These are phyloP conservation scores for Arthroderma sp. DNA, from an alignment of 2,329 filamentous ascomycete species.

Conservation along the genomic window DNA sequence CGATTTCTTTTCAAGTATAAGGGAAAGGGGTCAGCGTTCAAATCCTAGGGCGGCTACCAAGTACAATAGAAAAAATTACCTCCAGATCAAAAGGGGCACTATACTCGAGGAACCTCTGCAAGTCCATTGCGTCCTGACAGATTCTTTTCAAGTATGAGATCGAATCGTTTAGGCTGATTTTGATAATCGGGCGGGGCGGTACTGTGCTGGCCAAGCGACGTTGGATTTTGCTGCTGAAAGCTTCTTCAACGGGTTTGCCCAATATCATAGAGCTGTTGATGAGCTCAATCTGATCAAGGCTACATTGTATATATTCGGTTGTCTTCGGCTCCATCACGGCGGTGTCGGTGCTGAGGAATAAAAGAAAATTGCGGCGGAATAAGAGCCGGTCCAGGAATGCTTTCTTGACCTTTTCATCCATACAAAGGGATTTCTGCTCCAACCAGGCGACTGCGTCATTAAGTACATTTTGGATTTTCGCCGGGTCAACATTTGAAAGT, in stretches of 20 bases:
- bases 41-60: background rate
- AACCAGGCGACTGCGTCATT: constrained; percentile 43
- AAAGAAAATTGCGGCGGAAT: constrained; percentile 45
- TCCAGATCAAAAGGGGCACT: constrained; percentile 55
- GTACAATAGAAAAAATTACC: constrained; percentile 33
- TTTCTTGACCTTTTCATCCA: constrained; percentile 26
- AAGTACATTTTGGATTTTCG: constrained; percentile 43
- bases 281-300: constrained; percentile 34
- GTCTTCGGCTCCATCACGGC: constrained; percentile 19
- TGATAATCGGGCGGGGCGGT: constrained; percentile 78
- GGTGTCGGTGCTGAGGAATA: constrained; percentile 26
- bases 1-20: constrained; percentile 1
- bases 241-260: constrained; percentile 54
- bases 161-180: constrained; percentile 59
- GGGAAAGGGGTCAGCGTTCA: constrained; percentile 4
- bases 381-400: constrained; percentile 54
- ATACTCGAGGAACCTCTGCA: constrained; percentile 55
- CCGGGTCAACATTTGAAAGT: constrained; percentile 48
- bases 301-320: constrained; percentile 18
- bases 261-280: constrained; percentile 50
- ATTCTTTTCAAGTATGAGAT: constrained; percentile 56
- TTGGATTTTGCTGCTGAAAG: constrained; percentile 84
- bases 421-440: constrained; percentile 19
- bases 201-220: constrained; percentile 86
- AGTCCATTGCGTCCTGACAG: constrained; percentile 57